phyloP scores from a whole-genome alignment of 2,329 filamentous ascomycete species.

The Ophiostoma himal-ulmi region DNA sequence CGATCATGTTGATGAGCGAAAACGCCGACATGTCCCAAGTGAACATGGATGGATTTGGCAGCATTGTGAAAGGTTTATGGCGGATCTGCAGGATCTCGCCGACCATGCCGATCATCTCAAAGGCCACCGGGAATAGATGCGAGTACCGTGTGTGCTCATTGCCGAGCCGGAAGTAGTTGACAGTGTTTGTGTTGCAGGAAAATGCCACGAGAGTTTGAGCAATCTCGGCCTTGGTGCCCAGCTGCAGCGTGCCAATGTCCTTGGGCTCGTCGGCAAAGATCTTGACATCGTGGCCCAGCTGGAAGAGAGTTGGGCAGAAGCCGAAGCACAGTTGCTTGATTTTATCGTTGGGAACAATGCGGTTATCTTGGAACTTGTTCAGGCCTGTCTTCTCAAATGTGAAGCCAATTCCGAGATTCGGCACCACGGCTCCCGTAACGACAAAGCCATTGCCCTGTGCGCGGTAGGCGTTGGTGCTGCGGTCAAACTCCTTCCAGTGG shows the following conservation, averaged over 20 bases:
- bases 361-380: constrained; percentile 43
- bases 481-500: constrained; percentile 55
- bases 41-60: constrained; percentile 52
- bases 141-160: constrained; percentile 36
- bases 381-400: constrained; percentile 47
- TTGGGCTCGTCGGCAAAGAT: constrained; percentile 39
- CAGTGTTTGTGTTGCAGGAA: constrained; percentile 49
- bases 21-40: constrained; percentile 47
- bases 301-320: constrained; percentile 50
- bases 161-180: constrained; percentile 39
- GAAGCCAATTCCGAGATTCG: constrained; percentile 50
- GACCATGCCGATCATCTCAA: constrained; percentile 55
- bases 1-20: constrained; percentile 39
- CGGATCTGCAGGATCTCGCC: constrained; percentile 45
- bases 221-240: constrained; percentile 45
- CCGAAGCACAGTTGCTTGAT: constrained; percentile 54
- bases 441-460: constrained; percentile 45
- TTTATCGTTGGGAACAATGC: constrained; percentile 48
- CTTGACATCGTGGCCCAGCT: constrained; percentile 29
- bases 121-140: constrained; percentile 51
- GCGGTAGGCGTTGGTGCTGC: constrained; percentile 46
- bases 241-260: constrained; percentile 42
- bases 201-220: constrained; percentile 48
- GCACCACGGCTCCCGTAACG: constrained; percentile 41
- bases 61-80: constrained; percentile 46